Conservation (phyloP, 164 flowering plant species). For the Stephania yunnanensis region DNA sequence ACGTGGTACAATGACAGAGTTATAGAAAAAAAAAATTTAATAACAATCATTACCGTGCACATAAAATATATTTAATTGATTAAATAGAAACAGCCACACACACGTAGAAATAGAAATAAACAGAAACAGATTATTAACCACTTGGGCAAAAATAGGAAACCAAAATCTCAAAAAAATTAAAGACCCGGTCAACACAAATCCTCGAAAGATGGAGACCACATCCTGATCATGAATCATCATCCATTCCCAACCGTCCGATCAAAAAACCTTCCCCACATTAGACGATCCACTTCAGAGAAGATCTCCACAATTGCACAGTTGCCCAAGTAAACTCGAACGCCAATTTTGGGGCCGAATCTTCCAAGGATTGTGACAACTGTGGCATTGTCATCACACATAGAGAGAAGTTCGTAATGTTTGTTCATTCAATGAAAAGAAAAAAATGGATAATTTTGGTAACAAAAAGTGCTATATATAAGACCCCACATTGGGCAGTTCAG, state of each 20-base stretch:
- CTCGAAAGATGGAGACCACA: background rate
- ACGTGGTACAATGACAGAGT: too few species aligned
- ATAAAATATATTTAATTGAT: too few species aligned
- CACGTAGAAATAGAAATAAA: background rate
- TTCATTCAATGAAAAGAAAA: background rate
- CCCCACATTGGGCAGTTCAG: background rate
- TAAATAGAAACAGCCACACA: background rate
- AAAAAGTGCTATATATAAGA: background rate
- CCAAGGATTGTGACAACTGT: background rate
- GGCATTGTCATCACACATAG: background rate
- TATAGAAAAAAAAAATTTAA: too few species aligned
- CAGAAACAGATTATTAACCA: constrained; percentile 2
- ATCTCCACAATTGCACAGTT: background rate
- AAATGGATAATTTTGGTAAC: constrained; percentile 1
- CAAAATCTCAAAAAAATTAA: background rate
- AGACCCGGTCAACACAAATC: background rate
- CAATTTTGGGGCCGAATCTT: background rate
- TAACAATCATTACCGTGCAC: too few species aligned
- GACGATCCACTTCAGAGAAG: background rate
- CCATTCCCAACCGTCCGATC: background rate
- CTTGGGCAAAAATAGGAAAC: background rate
- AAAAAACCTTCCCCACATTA: background rate
- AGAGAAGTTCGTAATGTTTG: too few species aligned
- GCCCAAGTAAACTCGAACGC: background rate
- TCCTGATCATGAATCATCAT: background rate